Conservation (phyloP, 768 basidiomycete species). For the Rhizopogon roseolus region DNA sequence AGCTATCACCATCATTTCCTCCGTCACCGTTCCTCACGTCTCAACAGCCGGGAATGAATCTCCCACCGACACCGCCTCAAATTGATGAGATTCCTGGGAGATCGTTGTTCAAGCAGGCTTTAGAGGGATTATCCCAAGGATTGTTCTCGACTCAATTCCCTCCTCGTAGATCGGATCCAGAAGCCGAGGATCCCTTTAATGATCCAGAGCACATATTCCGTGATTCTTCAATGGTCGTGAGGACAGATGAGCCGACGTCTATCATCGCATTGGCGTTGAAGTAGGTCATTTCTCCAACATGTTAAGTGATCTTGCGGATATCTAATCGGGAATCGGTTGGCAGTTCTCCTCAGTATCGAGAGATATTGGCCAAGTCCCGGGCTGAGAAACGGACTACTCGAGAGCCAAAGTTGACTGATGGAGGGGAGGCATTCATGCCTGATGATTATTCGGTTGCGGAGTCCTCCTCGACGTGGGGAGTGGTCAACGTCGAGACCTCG, state of each 20-base stretch:
- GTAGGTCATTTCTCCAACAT: slow-evolving; percentile 36
- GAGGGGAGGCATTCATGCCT: slow-evolving; percentile 87
- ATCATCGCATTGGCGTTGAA: slow-evolving; percentile 94
- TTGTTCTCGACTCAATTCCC: slow-evolving; percentile 68
- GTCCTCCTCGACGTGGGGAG: slow-evolving; percentile 87
- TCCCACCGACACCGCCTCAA: slow-evolving; percentile 40
- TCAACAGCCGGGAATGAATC: slow-evolving; percentile 29
- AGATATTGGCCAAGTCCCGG: slow-evolving; percentile 72
- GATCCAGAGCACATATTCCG: slow-evolving; percentile 93
- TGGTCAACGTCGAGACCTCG: slow-evolving; percentile 74
- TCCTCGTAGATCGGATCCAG: slow-evolving; percentile 49
- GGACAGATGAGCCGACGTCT: slow-evolving; percentile 96
- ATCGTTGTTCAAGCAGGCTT: slow-evolving; percentile 70
- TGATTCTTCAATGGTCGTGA: slow-evolving; percentile 90
- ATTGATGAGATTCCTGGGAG: slow-evolving; percentile 48
- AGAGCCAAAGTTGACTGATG: slow-evolving; percentile 52
- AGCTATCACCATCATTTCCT: slow-evolving; percentile 29
- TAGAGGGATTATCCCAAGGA: slow-evolving; percentile 47
- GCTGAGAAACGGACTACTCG: slow-evolving; percentile 70
- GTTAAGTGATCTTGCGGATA: neutral
- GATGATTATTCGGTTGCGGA: slow-evolving; percentile 81
- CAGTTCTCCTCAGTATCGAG: slow-evolving; percentile 80
- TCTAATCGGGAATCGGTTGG: neutral
- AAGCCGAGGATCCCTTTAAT: slow-evolving; percentile 61
- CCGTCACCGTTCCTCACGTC: slow-evolving; percentile 53